Base-by-base conservation (phyloP, 495 filamentous ascomycete genomes). In the Talaromyces ruber region DNA sequence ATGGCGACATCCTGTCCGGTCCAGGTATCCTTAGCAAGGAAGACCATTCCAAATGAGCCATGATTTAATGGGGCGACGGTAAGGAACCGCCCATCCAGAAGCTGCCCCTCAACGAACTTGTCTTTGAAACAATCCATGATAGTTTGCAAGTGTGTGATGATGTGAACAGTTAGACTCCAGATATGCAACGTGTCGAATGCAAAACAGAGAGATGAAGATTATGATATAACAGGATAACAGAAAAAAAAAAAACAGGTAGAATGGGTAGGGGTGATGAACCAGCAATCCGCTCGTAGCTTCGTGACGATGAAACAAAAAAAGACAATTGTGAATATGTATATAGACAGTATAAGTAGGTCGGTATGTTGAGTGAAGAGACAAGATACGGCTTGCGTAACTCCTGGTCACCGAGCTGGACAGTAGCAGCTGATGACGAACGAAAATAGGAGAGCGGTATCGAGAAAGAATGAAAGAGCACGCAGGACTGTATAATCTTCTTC, bases 1-100 rank as follows among this genome's bases (percentile, higher is more conserved):
- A 98, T 87, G 58, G 94, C 94, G 62, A 98, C 94, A 60, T 85
- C 80, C 61, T 93, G 79, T 64, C 84, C 82, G 62, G 87, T 96
- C 65, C 76, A 66, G 62, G 79, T 81, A 74, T 98, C 93, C 67
- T 79, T 88, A 59, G 94, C 95, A 74, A 92, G 85, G 75, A 96
- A 97, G 65, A 98, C 94, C 89, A 96, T 92, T 65, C 94, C 94
- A 71, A 97, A 98, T 25, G 94, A 98, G 67, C 94, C 94, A 82
- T 97, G 91, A 70, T 98, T 98, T 77, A 98, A 90, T 43, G 93
- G 92, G 67, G 92, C 89, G 69, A 97, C 79, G 45, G 91, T 93
- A 73, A 88, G 83, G 73, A 94, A 98, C 62, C 95, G 92, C 65
- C 88, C 89, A 74, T 89, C 86, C 73, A 94, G 80, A 61, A 94